Evolutionary conservation across 306 rosid genomes (phyloP), one percentile per base, ranked within the genome.

Genomic region (Alnus rubra): DNA sequence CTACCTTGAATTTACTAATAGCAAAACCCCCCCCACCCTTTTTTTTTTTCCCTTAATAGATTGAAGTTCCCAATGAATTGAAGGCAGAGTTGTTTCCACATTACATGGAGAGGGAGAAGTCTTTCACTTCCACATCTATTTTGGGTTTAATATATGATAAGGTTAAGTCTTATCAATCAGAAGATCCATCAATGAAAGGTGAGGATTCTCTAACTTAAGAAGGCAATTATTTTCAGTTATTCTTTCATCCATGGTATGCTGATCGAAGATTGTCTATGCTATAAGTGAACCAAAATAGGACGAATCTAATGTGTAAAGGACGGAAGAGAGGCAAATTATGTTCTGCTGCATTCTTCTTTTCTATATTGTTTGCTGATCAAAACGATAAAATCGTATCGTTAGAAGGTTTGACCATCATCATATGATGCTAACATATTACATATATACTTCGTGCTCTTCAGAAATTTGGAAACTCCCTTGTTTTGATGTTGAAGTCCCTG

Each of bases 121-220:
- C 86, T 4, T 90, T 76, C 71, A 81, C 72, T 35, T 94, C 97
- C 16, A 85, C 88, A 44, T 90, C 93, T 28, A 79, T 94, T 77
- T 56, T 94, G 76, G 97, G 97, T 71, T 49, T 16, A 74, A 92
- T 94, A 67, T 94, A 82, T 47, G 90, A 94, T 67, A 81, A 74
- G 19, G 97, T 89, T 78, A 1, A 39, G 53, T 31, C 14, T 28
- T 82, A 79, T 85, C 87, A 83, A 76, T 48, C 48, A 54, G 81
- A 86, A 33, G 83, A 81, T 71, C 2, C 2, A 8, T 73, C 88
- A 1, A 53, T 18, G 58, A 80, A 39, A 78, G 93, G 98, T 89
- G 53, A 83, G 80, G 30, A 59, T 28, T 55, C 62, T 13, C 35
- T 16, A 18, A n/a, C 49, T 78, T 16, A 31, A 30, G 8, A 47